Conservation (phyloP, 169 alveolate species). For the Perkinsus olseni region DNA sequence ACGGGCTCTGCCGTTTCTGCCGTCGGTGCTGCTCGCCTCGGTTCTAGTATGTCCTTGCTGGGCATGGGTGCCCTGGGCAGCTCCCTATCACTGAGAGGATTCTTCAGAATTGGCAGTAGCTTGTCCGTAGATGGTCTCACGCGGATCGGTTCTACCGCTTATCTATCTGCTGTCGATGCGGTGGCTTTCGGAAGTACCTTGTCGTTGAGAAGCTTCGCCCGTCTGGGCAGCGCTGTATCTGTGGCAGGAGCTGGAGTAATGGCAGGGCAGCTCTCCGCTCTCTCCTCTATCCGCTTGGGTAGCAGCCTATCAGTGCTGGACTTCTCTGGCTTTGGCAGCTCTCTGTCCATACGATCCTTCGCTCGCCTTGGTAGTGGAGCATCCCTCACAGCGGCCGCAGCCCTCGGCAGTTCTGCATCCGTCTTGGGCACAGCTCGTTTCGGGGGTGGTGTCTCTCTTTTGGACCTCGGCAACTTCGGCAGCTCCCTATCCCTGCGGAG, state of each 20-base stretch:
- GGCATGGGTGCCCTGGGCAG: not conserved
- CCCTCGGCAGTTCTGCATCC: not conserved
- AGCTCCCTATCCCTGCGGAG: not conserved
- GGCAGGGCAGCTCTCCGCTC: not conserved
- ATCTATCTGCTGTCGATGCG: not conserved
- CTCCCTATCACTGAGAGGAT: not conserved
- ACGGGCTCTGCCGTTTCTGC: not conserved
- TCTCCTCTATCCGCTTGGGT: not conserved
- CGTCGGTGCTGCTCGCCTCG: not conserved
- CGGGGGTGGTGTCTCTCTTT: not conserved
- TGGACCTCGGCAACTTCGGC: not conserved
- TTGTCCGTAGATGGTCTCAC: constrained; percentile 3
- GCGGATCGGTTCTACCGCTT: not conserved
- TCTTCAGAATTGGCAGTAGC: not conserved
- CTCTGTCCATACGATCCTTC: not conserved
- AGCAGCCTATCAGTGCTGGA: not conserved
- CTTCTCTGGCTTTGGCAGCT: not conserved
- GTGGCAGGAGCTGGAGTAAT: not conserved
- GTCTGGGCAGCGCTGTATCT: not conserved
- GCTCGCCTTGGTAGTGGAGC: not conserved
- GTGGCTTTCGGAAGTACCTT: not conserved
- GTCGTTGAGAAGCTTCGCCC: not conserved
- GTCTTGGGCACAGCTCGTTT: not conserved
- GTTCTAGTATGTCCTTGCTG: not conserved
- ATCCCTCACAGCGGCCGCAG: not conserved